Conservation (phyloP, 2,329 filamentous ascomycete genomes). For the Neoascochyta sp. region DNA sequence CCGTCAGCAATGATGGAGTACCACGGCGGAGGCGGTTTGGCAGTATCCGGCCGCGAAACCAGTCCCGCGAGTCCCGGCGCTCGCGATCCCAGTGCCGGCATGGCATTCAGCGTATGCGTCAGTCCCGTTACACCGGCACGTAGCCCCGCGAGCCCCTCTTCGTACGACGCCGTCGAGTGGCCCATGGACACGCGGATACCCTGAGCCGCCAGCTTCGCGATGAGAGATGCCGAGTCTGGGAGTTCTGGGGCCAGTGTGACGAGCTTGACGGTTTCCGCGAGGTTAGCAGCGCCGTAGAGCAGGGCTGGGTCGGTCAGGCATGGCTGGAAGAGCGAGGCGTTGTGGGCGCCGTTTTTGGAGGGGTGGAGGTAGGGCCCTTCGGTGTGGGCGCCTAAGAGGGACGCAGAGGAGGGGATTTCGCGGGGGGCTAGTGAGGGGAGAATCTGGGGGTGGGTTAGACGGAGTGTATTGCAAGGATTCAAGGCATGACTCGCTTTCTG, state of each 20-base stretch:
- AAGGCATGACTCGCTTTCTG: conserved; percentile 34
- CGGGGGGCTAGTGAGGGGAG: conserved; percentile 48
- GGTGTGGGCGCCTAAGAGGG: conserved; percentile 54
- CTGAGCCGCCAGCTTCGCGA: conserved; percentile 41
- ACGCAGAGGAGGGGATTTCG: conserved; percentile 43
- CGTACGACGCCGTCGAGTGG: conserved; percentile 50
- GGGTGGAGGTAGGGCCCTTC: conserved; percentile 56
- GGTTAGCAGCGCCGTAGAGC: conserved; percentile 48
- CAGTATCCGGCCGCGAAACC: conserved; percentile 24
- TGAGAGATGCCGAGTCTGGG: conserved; percentile 40
- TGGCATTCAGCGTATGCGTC: conserved; percentile 56
- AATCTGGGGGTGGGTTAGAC: conserved; percentile 33
- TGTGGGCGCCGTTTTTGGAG: conserved; percentile 54
- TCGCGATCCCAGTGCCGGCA: conserved; percentile 50
- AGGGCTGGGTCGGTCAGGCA: conserved; percentile 33
- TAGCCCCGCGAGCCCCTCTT: conserved; percentile 46
- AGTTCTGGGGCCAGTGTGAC: conserved; percentile 55
- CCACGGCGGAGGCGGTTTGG: conserved; percentile 40
- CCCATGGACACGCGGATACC: conserved; percentile 49
- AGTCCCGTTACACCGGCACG: conserved; percentile 49
- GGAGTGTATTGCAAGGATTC: neutral
- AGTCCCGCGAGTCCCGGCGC: conserved; percentile 51
- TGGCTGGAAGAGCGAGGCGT: conserved; percentile 43
- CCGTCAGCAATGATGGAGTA: conserved; percentile 54
- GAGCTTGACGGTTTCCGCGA: conserved; percentile 45